Conservation (phyloP, 768 basidiomycete genomes). For the Hypholoma sublateritium region DNA sequence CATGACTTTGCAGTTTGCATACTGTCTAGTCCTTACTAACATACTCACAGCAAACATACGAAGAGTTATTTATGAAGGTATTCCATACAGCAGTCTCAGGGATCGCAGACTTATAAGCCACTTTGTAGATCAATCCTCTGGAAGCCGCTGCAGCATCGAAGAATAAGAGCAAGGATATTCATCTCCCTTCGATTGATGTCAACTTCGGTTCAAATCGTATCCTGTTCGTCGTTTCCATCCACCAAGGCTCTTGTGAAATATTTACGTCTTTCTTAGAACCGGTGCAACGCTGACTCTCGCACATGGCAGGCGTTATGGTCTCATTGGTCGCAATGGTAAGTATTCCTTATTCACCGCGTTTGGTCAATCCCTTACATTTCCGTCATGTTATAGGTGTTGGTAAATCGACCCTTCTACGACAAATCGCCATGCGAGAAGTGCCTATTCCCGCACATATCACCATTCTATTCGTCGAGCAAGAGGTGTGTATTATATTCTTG, state of each 20-base stretch:
- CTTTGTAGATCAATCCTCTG: conserved; percentile 81
- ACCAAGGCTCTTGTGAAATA: neutral
- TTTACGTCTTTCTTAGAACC: conserved; percentile 43
- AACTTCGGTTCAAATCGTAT: conserved; percentile 95
- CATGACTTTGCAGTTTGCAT: conserved; percentile 19
- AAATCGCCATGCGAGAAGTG: conserved; percentile 94
- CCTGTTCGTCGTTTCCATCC: conserved; percentile 44
- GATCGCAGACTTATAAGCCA: neutral
- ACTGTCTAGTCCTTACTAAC: neutral
- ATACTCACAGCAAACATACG: conserved; percentile 80
- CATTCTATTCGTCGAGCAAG: conserved; percentile 98
- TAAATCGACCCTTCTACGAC: conserved; percentile 93
- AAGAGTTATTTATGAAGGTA: conserved; percentile 99
- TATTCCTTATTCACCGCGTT: too few species aligned
- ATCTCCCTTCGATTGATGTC: conserved; percentile 93
- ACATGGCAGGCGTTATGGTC: conserved; percentile 85
- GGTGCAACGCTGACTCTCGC: conserved; percentile 87
- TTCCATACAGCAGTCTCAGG: neutral
- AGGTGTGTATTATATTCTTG: conserved; percentile 47
- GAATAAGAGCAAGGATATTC: conserved; percentile 97
- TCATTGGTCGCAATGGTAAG: conserved; percentile 85
- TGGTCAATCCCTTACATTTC: neutral
- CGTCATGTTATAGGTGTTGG: conserved; percentile 64
- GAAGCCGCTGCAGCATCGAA: conserved; percentile 75
- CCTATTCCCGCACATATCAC: conserved; percentile 94